Evolutionary conservation across 208 protist genomes (phyloP).

Genomic region (Leishmania braziliensis): DNA sequence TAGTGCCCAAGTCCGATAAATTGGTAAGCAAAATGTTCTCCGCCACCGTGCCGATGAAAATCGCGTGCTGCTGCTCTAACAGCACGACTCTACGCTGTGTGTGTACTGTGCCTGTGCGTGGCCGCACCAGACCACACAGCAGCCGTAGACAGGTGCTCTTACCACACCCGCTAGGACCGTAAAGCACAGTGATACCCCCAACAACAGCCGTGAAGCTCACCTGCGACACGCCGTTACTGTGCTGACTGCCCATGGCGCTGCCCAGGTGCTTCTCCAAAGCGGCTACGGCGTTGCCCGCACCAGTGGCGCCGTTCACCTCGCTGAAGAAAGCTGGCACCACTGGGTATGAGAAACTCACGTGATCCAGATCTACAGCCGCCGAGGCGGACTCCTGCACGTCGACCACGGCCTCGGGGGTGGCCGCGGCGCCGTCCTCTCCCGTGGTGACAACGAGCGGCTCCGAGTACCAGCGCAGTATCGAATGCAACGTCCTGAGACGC

Average conservation of each 20-base stretch:
- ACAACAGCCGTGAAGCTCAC: slow-evolving; percentile 40
- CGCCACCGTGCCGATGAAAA: slow-evolving; percentile 74
- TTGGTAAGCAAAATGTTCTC: slow-evolving; percentile 78
- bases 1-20: slow-evolving; percentile 4
- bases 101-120: slow-evolving; percentile 45
- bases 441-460: slow-evolving; percentile 27
- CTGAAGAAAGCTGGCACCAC: slow-evolving; percentile 50
- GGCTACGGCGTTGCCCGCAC: background rate
- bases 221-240: slow-evolving; percentile 38
- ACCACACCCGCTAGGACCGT: slow-evolving; percentile 75
- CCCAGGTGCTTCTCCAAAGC: slow-evolving; percentile 3
- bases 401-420: background rate
- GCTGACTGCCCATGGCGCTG: slow-evolving; percentile 1
- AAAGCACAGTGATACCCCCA: slow-evolving; percentile 62
- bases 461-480: slow-evolving; percentile 64
- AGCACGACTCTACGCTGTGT: slow-evolving; percentile 54
- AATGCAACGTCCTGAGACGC: slow-evolving; percentile 48
- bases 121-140: slow-evolving; percentile 52
- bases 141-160: slow-evolving; percentile 82
- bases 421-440: background rate
- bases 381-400: slow-evolving; percentile 15
- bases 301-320: slow-evolving; percentile 5
- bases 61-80: slow-evolving; percentile 78
- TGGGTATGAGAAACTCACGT: slow-evolving; percentile 61
- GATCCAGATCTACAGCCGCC: slow-evolving; percentile 37